Conservation (phyloP, 2,329 filamentous ascomycete species). For the Arthrobotrys musiformis region DNA sequence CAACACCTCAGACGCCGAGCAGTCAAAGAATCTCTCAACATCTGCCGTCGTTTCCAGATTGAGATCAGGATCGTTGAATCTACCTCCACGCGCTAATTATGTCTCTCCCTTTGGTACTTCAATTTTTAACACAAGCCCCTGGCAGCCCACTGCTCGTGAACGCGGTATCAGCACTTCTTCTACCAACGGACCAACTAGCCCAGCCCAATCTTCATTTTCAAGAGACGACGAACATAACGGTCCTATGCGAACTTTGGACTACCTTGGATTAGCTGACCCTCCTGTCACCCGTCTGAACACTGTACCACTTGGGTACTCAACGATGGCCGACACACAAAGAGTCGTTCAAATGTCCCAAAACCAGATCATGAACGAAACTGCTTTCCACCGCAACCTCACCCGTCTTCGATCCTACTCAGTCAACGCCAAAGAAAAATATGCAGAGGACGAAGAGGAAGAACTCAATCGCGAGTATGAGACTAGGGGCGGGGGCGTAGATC, state of each 20-base stretch:
- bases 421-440: constrained; percentile 97
- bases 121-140: constrained; percentile 81
- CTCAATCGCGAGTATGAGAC: constrained; percentile 67
- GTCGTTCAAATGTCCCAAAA: constrained; percentile 67
- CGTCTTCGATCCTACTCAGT: constrained; percentile 97
- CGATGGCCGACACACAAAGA: constrained; percentile 67
- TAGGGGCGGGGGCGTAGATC: constrained; percentile 71
- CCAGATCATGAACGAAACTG: constrained; percentile 76
- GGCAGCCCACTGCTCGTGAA: constrained; percentile 77
- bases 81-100: constrained; percentile 59
- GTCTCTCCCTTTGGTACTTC: constrained; percentile 81
- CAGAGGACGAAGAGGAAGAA: constrained; percentile 84
- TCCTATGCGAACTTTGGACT: constrained; percentile 88
- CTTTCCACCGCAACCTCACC: constrained; percentile 79
- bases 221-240: constrained; percentile 89
- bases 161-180: constrained; percentile 81
- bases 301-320: constrained; percentile 62
- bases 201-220: constrained; percentile 85
- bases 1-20: constrained; percentile 62
- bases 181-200: constrained; percentile 89
- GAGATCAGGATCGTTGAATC: constrained; percentile 59
- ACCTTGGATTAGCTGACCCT: constrained; percentile 92
- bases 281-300: constrained; percentile 80
- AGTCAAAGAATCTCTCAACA: constrained; percentile 56
- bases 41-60: constrained; percentile 59